Evolutionary conservation across 1,139 yeast genomes (phyloP), one percentile per base, ranked within the genome.

Genomic region (Saccharomyces hybrid): DNA sequence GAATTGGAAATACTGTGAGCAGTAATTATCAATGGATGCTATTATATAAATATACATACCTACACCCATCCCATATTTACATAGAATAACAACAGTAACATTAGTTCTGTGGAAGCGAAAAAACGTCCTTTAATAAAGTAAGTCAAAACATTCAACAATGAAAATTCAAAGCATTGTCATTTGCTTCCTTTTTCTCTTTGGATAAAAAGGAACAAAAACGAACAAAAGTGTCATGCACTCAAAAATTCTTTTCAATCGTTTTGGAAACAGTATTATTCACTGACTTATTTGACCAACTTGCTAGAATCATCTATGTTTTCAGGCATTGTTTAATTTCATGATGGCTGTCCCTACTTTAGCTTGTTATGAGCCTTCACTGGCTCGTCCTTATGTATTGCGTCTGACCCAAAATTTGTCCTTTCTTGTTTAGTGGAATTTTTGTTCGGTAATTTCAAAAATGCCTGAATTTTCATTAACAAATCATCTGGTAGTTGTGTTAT

Each of bases 241-340:
- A 30, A 9, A 5, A 5, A 9, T 30, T 9, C 4, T 63, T 91
- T 78, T 68, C 89, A 95, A 66, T 91, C 98, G 71, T 91, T 97
- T 57, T 79, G 83, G 56, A 90, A 78, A 55, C 5, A 65, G 59
- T 4, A 68, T 38, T 9, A 16, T 30, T 57, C 56, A 6, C 55
- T 54, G 13, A 53, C 41, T 55, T 58, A 56, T 48, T 83, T 86
- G 20, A 7, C 9, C 23, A 20, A 20, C 8, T 27, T 8, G n/a
- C 11, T 71, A 34, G 5, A 4, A 13, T 7, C 9, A 16, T 31
- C 4, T 31, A 62, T 62, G 58, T 74, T 71, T 50, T 80, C 71
- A 63, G 73, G 20, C 7, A 26, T 26, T 26, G 27, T 14, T 34
- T 16, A 14, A 20, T 7, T 34, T 34, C 41, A 34, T 9, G 11